A percentile compares a stretch with the other conserved stretches of the same genome.
Evolutionary conservation across 208 protist species (phyloP).

Genomic region (Acanthamoeba royreba): DNA sequence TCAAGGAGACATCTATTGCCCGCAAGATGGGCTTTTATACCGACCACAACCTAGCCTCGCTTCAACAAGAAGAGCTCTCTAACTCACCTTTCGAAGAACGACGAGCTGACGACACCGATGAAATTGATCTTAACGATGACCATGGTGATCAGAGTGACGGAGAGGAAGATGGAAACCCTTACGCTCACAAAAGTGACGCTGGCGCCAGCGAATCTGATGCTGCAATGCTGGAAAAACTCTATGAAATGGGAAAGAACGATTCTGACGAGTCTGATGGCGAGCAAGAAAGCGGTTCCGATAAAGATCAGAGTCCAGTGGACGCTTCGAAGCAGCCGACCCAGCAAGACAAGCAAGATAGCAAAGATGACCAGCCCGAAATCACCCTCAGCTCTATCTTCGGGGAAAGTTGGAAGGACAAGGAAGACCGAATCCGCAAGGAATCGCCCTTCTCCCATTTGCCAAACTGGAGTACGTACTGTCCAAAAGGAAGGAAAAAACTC

Average conservation of each 20-base stretch:
- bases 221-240: neutral
- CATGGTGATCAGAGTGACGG: too few relatives aligned
- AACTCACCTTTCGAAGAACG: neutral
- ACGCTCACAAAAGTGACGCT: neutral
- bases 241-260: neutral
- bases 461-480: neutral
- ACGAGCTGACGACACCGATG: too few relatives aligned
- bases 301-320: neutral
- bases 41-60: neutral
- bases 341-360: neutral
- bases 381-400: neutral
- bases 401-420: constrained; percentile 12
- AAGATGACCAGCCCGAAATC: neutral
- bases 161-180: too few relatives aligned
- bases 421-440: neutral
- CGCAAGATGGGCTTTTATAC: neutral
- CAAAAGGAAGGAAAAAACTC: too few relatives aligned
- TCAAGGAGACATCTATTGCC: neutral
- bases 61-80: neutral
- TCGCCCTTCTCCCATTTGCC: constrained; percentile 2
- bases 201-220: neutral
- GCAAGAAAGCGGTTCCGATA: neutral
- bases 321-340: neutral
- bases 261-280: neutral
- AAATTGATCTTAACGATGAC: too few relatives aligned